phyloP scores from a whole-genome alignment of 2,329 filamentous ascomycete genomes.

The Nannizziopsis arthrosporioides region DNA sequence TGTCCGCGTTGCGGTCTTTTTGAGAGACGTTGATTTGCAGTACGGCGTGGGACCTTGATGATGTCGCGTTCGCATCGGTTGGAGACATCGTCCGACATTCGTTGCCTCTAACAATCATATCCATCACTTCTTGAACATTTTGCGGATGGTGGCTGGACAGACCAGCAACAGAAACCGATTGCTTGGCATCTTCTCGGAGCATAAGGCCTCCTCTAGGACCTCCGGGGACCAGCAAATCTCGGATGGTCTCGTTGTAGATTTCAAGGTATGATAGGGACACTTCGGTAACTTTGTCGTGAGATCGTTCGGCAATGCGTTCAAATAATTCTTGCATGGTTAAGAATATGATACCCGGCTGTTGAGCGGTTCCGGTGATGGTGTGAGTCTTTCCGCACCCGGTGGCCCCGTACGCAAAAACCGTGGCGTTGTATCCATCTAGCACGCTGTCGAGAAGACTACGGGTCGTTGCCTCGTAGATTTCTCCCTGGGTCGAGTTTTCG shows the following conservation, averaged over 20 bases:
- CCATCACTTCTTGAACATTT: conserved; percentile 94
- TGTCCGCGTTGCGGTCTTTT: conserved; percentile 81
- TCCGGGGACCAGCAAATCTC: conserved; percentile 78
- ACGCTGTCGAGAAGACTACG: conserved; percentile 85
- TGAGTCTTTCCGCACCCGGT: conserved; percentile 98
- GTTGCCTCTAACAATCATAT: conserved; percentile 94
- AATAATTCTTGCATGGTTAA: conserved; percentile 98
- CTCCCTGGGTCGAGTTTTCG: conserved; percentile 79
- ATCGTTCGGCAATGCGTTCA: conserved; percentile 80
- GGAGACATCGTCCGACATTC: conserved; percentile 91
- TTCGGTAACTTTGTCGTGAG: conserved; percentile 77
- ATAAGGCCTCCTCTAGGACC: conserved; percentile 75
- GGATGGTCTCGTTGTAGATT: conserved; percentile 98
- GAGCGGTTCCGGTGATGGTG: conserved; percentile 83
- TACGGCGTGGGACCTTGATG: conserved; percentile 91
- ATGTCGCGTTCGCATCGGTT: conserved; percentile 93
- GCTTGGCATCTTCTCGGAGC: conserved; percentile 87
- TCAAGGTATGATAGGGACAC: conserved; percentile 89
- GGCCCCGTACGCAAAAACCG: conserved; percentile 94
- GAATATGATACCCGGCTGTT: conserved; percentile 95
- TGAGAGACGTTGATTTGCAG: conserved; percentile 93
- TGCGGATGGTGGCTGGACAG: conserved; percentile 83
- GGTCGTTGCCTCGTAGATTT: conserved; percentile 92
- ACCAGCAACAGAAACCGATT: conserved; percentile 80
- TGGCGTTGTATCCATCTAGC: conserved; percentile 95